phyloP scores from a whole-genome alignment of 2,329 filamentous ascomycete species.

The Penicillium sp. region DNA sequence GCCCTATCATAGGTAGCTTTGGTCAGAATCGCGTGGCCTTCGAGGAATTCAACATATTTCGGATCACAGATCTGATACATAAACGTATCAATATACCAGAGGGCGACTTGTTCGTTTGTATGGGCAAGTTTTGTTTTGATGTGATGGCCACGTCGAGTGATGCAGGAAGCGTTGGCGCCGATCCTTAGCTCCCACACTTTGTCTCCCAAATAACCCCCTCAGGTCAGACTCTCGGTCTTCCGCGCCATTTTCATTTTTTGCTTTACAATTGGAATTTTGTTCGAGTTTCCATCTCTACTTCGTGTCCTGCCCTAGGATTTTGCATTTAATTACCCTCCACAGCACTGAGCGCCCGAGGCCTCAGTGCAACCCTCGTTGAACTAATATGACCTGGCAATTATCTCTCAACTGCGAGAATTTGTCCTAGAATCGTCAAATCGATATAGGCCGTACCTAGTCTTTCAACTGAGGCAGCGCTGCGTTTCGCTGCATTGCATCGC shows the following conservation, averaged over 20 bases:
- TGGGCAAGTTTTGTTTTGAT: not conserved
- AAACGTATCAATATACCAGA: not conserved
- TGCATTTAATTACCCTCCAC: slow-evolving; percentile 11
- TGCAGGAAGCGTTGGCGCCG: slow-evolving; percentile 25
- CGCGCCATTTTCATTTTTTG: slow-evolving; percentile 9
- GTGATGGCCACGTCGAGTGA: slow-evolving; percentile 26
- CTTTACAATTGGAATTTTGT: slow-evolving; percentile 3
- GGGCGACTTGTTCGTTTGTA: not conserved
- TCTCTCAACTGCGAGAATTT: slow-evolving; percentile 16
- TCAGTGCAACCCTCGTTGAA: slow-evolving; percentile 31
- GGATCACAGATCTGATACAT: not conserved
- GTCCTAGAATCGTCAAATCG: slow-evolving; percentile 17
- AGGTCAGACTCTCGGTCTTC: slow-evolving; percentile 14
- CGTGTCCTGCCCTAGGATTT: not conserved
- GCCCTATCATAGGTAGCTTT: slow-evolving; percentile 5
- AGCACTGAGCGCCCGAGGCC: slow-evolving; percentile 35
- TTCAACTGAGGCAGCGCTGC: not conserved
- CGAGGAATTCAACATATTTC: slow-evolving; percentile 14
- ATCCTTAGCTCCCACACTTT: slow-evolving; percentile 26
- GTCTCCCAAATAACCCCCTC: slow-evolving; percentile 24
- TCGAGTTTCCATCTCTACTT: not conserved
- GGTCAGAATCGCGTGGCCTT: slow-evolving; percentile 14
- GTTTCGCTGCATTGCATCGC: slow-evolving; percentile 5
- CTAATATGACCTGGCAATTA: slow-evolving; percentile 33
- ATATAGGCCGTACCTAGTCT: slow-evolving; percentile 3